Percentiles rank a stretch among this genome's conserved stretches.
phyloP scores from a whole-genome alignment of 2,329 filamentous ascomycete species.

The Dryadomyces sulphureus region DNA sequence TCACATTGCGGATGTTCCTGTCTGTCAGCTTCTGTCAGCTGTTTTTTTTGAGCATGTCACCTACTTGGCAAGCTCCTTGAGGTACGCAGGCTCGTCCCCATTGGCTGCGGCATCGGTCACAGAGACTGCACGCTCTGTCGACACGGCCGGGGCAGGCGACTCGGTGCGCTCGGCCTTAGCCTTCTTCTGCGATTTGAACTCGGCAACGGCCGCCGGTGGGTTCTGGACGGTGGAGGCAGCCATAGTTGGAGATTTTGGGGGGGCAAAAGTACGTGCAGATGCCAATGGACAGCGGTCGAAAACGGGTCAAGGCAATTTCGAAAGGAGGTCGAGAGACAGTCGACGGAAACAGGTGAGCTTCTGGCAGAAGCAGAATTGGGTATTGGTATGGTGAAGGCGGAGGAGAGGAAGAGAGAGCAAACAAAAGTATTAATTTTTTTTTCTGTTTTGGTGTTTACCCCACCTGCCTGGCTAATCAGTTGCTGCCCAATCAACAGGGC shows the following conservation, averaged over 20 bases:
- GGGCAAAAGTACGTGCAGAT: neutral
- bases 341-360: too few relatives aligned
- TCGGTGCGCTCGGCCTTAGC: slow-evolving; percentile 40
- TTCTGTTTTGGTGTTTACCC: neutral
- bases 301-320: too few relatives aligned
- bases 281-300: neutral
- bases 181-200: slow-evolving; percentile 53
- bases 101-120: slow-evolving; percentile 33
- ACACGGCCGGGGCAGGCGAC: slow-evolving; percentile 36
- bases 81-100: slow-evolving; percentile 60
- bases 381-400: neutral
- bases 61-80: slow-evolving; percentile 85
- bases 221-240: slow-evolving; percentile 49
- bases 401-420: neutral
- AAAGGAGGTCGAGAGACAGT: neutral
- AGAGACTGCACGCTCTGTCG: slow-evolving; percentile 32
- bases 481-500: neutral
- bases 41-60: too few relatives aligned
- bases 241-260: slow-evolving; percentile 27
- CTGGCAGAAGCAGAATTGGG: neutral
- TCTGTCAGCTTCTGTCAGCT: neutral
- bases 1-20: slow-evolving; percentile 80
- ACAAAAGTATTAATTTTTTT: neutral
- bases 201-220: slow-evolving; percentile 40
- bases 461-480: neutral